Evolutionary conservation across 202 grass and related monocot species (phyloP).

Genomic region (Hordeum pubiflorum): DNA sequence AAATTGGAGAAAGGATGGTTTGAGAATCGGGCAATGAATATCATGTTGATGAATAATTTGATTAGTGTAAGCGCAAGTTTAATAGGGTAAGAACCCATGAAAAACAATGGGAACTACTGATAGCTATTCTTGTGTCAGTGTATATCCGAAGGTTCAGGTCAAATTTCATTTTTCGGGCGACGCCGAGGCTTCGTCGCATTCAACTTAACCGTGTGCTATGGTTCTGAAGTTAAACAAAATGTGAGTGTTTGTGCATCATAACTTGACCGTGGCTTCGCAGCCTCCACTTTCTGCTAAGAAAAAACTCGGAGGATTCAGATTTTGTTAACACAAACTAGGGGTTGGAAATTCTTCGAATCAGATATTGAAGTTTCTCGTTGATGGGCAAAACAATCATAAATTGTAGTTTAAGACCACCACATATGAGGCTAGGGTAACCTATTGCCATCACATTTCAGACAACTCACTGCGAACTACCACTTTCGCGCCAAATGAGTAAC

Average conservation of each 20-base stretch:
- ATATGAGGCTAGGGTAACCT: no score
- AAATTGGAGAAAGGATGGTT: neutral
- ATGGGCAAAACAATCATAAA: neutral
- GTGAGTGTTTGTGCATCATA: neutral
- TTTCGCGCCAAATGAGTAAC: no score
- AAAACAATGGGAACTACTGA: neutral
- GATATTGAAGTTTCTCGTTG: neutral
- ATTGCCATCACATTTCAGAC: no score
- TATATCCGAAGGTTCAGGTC: neutral
- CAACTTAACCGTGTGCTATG: neutral
- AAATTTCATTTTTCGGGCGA: neutral
- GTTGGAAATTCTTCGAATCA: neutral
- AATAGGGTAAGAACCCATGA: neutral
- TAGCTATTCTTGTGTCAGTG: neutral
- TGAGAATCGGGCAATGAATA: neutral
- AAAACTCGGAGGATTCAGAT: neutral
- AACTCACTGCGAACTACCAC: no score
- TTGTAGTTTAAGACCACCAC: no score
- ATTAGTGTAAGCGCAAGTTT: neutral
- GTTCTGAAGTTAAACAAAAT: neutral
- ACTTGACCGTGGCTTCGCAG: neutral
- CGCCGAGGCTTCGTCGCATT: neutral
- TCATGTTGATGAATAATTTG: conserved; percentile 7
- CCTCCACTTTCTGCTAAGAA: neutral
- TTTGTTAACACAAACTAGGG: neutral